These are phyloP conservation scores for Phaseolus coccineus DNA, from an alignment of 331 rosid genomes.

Conservation along the genomic window DNA sequence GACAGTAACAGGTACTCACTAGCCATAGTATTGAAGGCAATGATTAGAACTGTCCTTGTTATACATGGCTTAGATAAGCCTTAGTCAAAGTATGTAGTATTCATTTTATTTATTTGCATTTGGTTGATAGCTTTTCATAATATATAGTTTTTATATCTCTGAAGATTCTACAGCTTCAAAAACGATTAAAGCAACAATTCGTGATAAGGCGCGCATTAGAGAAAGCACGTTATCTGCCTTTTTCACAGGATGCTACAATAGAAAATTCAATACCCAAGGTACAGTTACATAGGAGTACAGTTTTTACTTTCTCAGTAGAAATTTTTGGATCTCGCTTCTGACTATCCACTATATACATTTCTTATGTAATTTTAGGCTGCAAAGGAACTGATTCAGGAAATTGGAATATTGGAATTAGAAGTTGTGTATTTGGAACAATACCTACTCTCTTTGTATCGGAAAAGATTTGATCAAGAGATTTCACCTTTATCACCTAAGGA, in stretches of 20 bases:
- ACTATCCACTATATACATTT: conserved; percentile 35
- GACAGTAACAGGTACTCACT: neutral
- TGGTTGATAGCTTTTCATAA: conserved; percentile 21
- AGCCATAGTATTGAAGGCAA: conserved; percentile 12
- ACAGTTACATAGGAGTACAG: conserved; percentile 23
- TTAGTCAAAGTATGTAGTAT: conserved; percentile 14
- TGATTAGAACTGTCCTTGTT: neutral
- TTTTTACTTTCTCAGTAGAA: conserved; percentile 1
- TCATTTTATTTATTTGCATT: conserved; percentile 13
- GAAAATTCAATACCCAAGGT: conserved; percentile 81
- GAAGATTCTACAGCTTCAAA: conserved; percentile 81
- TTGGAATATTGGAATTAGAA: conserved; percentile 86
- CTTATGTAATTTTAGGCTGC: conserved; percentile 65
- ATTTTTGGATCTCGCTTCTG: conserved; percentile 37
- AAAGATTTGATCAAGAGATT: conserved; percentile 63
- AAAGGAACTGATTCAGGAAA: conserved; percentile 77
- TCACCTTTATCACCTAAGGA: conserved; percentile 58
- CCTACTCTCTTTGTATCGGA: conserved; percentile 82
- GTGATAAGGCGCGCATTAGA: conserved; percentile 66
- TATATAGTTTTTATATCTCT: conserved; percentile 29
- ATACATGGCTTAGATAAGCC: conserved; percentile 15
- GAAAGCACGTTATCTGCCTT: conserved; percentile 69
- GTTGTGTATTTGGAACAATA: conserved; percentile 75
- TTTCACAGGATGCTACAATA: conserved; percentile 53
- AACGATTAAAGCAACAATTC: conserved; percentile 73